These are phyloP conservation scores for Pseudopyrenochaeta lycopersici DNA, from an alignment of 2,329 filamentous ascomycete species.

Conservation along the genomic window DNA sequence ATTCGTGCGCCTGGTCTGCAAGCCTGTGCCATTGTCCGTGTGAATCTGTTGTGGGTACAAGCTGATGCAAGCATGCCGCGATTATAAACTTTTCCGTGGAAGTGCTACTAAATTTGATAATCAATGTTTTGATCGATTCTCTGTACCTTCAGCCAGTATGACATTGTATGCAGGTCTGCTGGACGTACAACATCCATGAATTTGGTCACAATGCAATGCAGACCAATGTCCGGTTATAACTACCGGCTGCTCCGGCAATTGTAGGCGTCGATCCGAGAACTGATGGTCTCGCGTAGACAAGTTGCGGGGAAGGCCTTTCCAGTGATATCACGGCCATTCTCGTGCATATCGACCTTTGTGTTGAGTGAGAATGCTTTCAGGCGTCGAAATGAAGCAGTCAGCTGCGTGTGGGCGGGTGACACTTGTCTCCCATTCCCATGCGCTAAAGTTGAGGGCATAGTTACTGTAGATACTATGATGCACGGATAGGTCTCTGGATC, in stretches of 20 bases:
- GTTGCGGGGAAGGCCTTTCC: background rate
- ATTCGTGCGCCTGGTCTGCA: too few relatives aligned
- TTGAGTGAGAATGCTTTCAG: background rate
- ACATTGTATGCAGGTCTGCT: background rate
- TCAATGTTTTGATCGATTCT: background rate
- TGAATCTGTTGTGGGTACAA: too few relatives aligned
- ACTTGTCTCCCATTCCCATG: too few relatives aligned
- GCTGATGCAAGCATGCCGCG: too few relatives aligned
- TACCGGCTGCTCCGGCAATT: conserved; percentile 12
- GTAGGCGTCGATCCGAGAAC: background rate
- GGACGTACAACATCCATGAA: background rate
- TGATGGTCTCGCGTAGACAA: background rate
- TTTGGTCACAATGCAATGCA: background rate
- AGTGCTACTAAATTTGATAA: background rate
- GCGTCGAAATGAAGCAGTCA: too few relatives aligned
- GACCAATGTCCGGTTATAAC: background rate
- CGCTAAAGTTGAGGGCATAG: too few relatives aligned
- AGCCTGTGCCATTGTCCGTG: too few relatives aligned
- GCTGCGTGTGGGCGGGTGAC: too few relatives aligned
- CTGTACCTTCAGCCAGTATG: background rate
- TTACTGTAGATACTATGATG: too few relatives aligned
- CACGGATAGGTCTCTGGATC: too few relatives aligned
- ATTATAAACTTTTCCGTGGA: background rate
- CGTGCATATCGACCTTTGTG: background rate
- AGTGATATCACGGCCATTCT: background rate